phyloP scores from a whole-genome alignment of 73 alveolate species.

The Paramecium caudatum region DNA sequence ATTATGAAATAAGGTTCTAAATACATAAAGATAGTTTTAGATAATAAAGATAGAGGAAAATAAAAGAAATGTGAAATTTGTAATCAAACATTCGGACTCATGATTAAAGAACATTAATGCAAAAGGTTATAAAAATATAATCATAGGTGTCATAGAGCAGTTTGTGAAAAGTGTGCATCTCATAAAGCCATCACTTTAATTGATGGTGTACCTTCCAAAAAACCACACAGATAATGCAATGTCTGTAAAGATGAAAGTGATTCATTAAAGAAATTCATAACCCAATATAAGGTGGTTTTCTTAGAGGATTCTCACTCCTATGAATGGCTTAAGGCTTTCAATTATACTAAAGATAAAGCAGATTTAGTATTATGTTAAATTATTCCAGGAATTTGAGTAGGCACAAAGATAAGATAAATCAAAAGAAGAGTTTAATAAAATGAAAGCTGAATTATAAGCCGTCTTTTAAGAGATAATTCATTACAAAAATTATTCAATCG shows the following conservation, averaged over 20 bases:
- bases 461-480: constrained; percentile 6
- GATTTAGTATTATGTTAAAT: not conserved
- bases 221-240: not conserved
- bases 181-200: constrained; percentile 20
- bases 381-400: constrained; percentile 30
- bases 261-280: not conserved
- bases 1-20: constrained; percentile 15
- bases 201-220: constrained; percentile 1
- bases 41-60: constrained; percentile 43
- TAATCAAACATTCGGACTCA: constrained; percentile 29
- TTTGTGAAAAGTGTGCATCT: constrained; percentile 59
- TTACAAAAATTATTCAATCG: constrained; percentile 28
- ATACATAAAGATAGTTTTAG: not conserved
- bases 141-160: constrained; percentile 55
- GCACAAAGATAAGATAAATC: not conserved
- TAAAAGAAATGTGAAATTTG: constrained; percentile 9
- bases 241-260: constrained; percentile 55
- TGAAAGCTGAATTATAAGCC: not conserved
- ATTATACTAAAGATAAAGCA: not conserved
- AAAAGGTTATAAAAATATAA: constrained; percentile 21
- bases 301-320: constrained; percentile 12
- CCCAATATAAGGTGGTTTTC: not conserved
- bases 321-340: constrained; percentile 40
- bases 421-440: not conserved
- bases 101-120: constrained; percentile 52